Conservation (phyloP, 257 asterid species). For the Cynanchum wilfordii region DNA sequence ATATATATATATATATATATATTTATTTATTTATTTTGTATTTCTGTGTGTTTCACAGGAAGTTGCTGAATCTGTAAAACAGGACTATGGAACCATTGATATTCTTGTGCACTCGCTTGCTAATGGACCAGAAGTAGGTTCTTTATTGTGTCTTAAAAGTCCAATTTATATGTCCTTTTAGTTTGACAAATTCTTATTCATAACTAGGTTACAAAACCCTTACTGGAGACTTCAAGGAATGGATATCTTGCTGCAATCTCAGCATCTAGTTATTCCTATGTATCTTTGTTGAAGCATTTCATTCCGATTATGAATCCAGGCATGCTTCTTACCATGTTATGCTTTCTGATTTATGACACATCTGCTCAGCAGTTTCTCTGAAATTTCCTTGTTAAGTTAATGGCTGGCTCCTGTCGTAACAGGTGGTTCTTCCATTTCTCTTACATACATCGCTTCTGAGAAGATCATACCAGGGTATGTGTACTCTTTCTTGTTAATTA, state of each 20-base stretch:
- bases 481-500: conserved; percentile 8
- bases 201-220: conserved; percentile 70
- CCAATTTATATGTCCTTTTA: neutral
- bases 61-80: conserved; percentile 76
- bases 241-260: conserved; percentile 96
- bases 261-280: conserved; percentile 86
- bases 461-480: conserved; percentile 85
- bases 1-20: no score
- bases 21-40: no score
- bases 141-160: conserved; percentile 7
- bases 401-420: conserved; percentile 21
- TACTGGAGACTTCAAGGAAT: conserved; percentile 74
- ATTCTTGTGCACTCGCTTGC: conserved; percentile 90
- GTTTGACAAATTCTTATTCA: conserved; percentile 16
- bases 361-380: neutral
- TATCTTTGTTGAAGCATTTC: conserved; percentile 69
- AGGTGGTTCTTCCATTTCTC: conserved; percentile 85
- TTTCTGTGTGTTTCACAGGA: conserved; percentile 45
- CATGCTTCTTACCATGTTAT: conserved; percentile 17
- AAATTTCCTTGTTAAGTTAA: neutral
- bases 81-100: conserved; percentile 80
- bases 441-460: conserved; percentile 81
- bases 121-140: conserved; percentile 79
- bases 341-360: neutral
- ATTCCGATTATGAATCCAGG: conserved; percentile 87